Percentiles rank a stretch among this genome's conserved stretches.
Conservation (phyloP, 768 basidiomycete genomes). For the Russula abietina region DNA sequence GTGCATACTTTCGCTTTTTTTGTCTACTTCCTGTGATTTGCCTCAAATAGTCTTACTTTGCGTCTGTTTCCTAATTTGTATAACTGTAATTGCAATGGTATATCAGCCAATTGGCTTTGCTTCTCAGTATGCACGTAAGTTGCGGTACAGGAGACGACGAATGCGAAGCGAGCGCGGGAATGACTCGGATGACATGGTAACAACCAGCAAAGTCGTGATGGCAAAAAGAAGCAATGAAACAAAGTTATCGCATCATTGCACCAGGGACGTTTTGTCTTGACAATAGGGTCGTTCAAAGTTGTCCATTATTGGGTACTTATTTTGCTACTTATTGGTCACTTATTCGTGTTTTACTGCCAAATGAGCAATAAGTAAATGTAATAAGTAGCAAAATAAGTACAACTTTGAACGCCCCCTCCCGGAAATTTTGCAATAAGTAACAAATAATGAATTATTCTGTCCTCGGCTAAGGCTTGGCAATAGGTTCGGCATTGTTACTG, state of each 20-base stretch:
- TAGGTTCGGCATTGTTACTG: too few species aligned
- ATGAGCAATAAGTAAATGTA: too few species aligned
- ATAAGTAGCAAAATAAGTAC: too few species aligned
- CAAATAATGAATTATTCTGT: too few species aligned
- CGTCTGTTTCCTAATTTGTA: constrained; percentile 21
- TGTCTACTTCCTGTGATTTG: constrained; percentile 5
- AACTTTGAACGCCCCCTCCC: too few species aligned
- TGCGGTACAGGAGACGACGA: not conserved
- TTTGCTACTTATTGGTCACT: too few species aligned
- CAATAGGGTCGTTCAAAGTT: too few species aligned
- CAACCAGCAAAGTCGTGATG: not conserved
- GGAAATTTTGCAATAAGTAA: too few species aligned
- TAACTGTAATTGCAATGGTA: constrained; percentile 20
- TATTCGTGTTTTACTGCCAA: too few species aligned
- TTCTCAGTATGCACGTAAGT: not conserved
- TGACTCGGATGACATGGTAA: not conserved
- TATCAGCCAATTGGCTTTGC: constrained; percentile 12
- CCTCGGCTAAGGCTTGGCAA: too few species aligned
- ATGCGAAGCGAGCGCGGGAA: not conserved
- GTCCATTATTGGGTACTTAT: too few species aligned
- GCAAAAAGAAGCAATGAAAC: not conserved
- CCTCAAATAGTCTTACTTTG: constrained; percentile 17
- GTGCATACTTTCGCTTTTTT: constrained; percentile 13
- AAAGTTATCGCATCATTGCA: not conserved
- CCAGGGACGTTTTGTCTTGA: not conserved